Conservation (phyloP, 1,284 basidiomycete genomes). For the Boletellus deceptivus region DNA sequence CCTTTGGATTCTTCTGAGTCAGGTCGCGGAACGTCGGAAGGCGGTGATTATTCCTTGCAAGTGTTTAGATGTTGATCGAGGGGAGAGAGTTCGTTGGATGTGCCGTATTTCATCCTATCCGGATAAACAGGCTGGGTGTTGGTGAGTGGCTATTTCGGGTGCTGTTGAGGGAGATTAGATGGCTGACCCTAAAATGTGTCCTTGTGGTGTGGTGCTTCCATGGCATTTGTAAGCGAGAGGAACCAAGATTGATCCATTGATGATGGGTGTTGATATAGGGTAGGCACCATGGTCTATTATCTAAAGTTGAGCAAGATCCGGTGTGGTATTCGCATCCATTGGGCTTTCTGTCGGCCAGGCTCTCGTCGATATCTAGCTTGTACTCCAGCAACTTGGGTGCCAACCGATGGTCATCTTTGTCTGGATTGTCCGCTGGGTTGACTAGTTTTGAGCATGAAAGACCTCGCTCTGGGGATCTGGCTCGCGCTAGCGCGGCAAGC, state of each 20-base stretch:
- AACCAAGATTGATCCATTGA: neutral
- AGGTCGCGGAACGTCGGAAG: too few relatives aligned
- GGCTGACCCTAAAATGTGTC: too few relatives aligned
- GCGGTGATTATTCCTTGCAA: too few relatives aligned
- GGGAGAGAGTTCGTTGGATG: neutral
- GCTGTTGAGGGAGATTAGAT: too few relatives aligned
- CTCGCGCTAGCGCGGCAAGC: neutral
- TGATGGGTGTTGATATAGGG: too few relatives aligned
- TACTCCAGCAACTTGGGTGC: neutral
- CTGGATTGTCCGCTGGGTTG: too few relatives aligned
- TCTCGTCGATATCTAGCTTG: neutral
- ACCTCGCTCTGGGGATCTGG: neutral
- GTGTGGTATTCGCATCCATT: too few relatives aligned
- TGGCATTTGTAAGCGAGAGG: neutral
- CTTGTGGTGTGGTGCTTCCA: too few relatives aligned
- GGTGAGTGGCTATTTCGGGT: conserved; percentile 1
- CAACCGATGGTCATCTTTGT: too few relatives aligned
- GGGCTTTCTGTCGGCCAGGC: neutral
- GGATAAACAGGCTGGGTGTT: neutral
- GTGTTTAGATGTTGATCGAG: neutral
- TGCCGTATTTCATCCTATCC: neutral
- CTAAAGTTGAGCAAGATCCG: neutral
- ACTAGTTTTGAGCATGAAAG: too few relatives aligned
- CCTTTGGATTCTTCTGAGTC: too few relatives aligned
- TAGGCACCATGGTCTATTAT: conserved; percentile 8